Conservation (phyloP, 2,329 filamentous ascomycete species). For the Ceratocystis harringtonii region DNA sequence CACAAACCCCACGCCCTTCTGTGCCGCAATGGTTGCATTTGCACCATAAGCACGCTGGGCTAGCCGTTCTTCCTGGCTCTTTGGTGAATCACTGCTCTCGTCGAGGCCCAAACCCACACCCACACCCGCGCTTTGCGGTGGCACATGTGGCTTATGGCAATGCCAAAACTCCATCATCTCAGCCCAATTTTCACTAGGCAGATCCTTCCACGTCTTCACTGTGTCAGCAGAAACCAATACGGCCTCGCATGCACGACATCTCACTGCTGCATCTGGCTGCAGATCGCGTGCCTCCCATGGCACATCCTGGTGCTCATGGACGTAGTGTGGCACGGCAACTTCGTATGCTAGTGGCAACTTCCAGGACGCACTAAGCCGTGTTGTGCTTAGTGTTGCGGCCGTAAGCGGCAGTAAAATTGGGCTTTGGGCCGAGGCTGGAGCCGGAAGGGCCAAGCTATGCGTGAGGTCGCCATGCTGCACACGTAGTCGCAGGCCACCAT, state of each 20-base stretch:
- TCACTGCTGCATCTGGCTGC: slow-evolving; percentile 27
- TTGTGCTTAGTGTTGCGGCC: slow-evolving; percentile 19
- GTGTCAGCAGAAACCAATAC: slow-evolving; percentile 26
- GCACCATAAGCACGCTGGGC: slow-evolving; percentile 69
- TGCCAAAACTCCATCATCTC: slow-evolving; percentile 99
- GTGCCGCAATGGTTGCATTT: slow-evolving; percentile 54
- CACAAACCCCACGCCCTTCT: slow-evolving; percentile 56
- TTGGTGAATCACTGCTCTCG: slow-evolving; percentile 13
- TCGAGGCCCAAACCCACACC: neutral
- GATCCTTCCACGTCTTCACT: slow-evolving; percentile 63
- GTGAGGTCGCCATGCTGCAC: slow-evolving; percentile 32
- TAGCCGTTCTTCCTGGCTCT: slow-evolving; percentile 32
- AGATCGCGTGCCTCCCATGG: slow-evolving; percentile 45
- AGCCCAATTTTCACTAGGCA: slow-evolving; percentile 94
- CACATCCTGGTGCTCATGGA: slow-evolving; percentile 27
- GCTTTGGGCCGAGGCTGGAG: slow-evolving; percentile 26
- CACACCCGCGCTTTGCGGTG: slow-evolving; percentile 23
- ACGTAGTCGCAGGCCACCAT: slow-evolving; percentile 31
- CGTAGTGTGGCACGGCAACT: slow-evolving; percentile 21
- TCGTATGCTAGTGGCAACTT: slow-evolving; percentile 32
- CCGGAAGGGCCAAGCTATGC: slow-evolving; percentile 30
- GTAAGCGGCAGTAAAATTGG: slow-evolving; percentile 24
- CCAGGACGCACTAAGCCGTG: slow-evolving; percentile 33
- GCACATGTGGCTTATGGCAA: slow-evolving; percentile 76
- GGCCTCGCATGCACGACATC: slow-evolving; percentile 29